These are phyloP conservation scores for Ajuga chamaepitys DNA, from an alignment of 257 asterid species.

Conservation along the genomic window DNA sequence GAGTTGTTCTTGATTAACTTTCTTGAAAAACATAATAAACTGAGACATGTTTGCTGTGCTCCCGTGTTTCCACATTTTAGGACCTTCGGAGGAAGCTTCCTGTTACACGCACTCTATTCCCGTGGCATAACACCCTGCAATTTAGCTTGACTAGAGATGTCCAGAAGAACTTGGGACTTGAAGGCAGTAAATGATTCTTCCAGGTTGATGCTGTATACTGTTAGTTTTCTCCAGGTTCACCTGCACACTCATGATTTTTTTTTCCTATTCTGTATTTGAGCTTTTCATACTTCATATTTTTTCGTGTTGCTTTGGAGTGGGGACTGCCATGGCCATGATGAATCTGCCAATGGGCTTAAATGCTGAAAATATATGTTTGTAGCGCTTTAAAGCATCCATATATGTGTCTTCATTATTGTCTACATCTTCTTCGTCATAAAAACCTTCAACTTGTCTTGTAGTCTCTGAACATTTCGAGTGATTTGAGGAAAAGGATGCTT, in stretches of 20 bases:
- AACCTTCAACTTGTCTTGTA: too few species aligned
- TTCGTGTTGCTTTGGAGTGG: not conserved
- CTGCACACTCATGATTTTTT: conserved; percentile 8
- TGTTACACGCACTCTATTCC: conserved; percentile 86
- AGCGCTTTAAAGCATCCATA: conserved; percentile 5
- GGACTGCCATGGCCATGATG: not conserved
- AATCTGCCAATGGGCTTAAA: not conserved
- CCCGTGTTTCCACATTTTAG: conserved; percentile 27
- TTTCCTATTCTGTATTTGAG: conserved; percentile 1
- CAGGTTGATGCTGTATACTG: conserved; percentile 12
- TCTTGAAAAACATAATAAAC: not conserved
- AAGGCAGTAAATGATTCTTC: conserved; percentile 37
- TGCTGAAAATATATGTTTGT: not conserved
- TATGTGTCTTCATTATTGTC: not conserved
- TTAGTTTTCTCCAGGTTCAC: conserved; percentile 10
- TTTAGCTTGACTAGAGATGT: conserved; percentile 86
- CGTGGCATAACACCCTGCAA: conserved; percentile 90
- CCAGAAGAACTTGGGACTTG: conserved; percentile 70
- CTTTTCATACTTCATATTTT: not conserved
- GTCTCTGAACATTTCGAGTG: too few species aligned
- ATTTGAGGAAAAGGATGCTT: too few species aligned
- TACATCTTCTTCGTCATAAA: too few species aligned
- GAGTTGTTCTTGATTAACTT: not conserved
- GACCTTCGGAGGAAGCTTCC: conserved; percentile 98
- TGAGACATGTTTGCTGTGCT: not conserved